Base-by-base conservation (phyloP, 2,329 filamentous ascomycete genomes). In the Cercospora canescens region DNA sequence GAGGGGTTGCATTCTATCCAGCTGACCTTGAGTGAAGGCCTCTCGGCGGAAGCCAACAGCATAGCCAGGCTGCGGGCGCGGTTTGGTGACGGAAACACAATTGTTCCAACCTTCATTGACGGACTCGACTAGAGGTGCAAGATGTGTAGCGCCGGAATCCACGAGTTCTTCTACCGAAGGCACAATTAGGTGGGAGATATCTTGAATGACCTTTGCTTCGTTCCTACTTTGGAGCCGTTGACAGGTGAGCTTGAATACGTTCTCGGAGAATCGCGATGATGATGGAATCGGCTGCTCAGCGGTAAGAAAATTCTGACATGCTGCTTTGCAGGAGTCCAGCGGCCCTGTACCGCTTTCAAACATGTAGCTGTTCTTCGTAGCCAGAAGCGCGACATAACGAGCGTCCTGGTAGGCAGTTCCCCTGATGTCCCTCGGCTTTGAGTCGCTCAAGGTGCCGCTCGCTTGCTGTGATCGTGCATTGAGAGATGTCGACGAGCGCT, bases 1-100 rank as follows among this genome's bases (percentile, higher is more conserved):
- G 48, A 78, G 81, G n/a, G 68, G 69, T 7, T 67, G 61, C 34
- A 72, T 65, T 54, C 63, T 67, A 56, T 66, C 55, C 18, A 71
- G 63, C 50, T 68, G 64, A 2, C 63, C 55, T 62, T 68, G 26
- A n/a, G 66, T 68, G 54, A 71, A 71, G 41, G 69, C 69, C 21
- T 56, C 56, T 45, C 60, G 52, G 6, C 39, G 6, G 39, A 45
- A 45, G 39, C 39, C 6, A 45, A 45, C 6, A 45, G 39, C 6
- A 21, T 45, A 45, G 39, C 21, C 6, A 21, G 39, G 39, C 39
- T 45, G 18, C 39, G 39, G 39, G n/a, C 39, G 39, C 39, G 39
- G n/a, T 45, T 45, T 45, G 1, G 39, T 45, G 6, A 45, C n/a
- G 39, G 39, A 2, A 21, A 45, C 16, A 11, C n/a, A 45, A 45